These are phyloP conservation scores for Tuber aestivum DNA, from an alignment of 495 filamentous ascomycete genomes.

Conservation along the genomic window DNA sequence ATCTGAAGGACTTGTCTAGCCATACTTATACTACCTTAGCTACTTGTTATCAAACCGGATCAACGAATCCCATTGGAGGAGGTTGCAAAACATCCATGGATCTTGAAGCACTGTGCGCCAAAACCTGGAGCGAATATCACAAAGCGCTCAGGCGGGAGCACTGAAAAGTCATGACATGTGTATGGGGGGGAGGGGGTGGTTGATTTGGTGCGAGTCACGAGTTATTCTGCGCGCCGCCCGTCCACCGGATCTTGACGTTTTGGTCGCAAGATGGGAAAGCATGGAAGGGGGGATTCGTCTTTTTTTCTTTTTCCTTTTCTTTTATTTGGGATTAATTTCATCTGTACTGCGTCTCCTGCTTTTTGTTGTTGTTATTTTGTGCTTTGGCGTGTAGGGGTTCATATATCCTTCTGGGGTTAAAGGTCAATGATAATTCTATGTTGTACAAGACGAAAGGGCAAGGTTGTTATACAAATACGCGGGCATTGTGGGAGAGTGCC, in stretches of 20 bases:
- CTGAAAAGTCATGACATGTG: constrained; percentile 11
- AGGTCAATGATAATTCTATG: constrained; percentile 3
- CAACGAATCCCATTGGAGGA: constrained; percentile 87
- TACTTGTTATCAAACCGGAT: constrained; percentile 89
- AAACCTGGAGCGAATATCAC: constrained; percentile 26
- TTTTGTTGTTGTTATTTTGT: constrained; percentile 29
- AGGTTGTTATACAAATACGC: constrained; percentile 1
- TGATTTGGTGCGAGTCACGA: background rate
- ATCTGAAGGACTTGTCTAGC: background rate
- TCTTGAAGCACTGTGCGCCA: constrained; percentile 79
- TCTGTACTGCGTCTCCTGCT: constrained; percentile 18
- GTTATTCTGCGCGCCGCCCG: constrained; percentile 13
- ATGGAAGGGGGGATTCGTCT: constrained; percentile 13
- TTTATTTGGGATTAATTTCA: constrained; percentile 13
- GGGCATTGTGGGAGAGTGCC: background rate
- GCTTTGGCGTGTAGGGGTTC: constrained; percentile 28
- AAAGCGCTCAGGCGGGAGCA: constrained; percentile 20
- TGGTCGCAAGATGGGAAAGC: constrained; percentile 23
- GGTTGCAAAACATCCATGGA: constrained; percentile 89
- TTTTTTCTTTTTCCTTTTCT: no score
- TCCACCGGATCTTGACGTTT: constrained; percentile 26
- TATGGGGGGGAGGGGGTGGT: background rate
- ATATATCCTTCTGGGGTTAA: background rate
- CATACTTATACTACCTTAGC: constrained; percentile 47
- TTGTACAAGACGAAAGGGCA: background rate